phyloP scores from a whole-genome alignment of 441 rosid genomes.

The Populus hybrid region DNA sequence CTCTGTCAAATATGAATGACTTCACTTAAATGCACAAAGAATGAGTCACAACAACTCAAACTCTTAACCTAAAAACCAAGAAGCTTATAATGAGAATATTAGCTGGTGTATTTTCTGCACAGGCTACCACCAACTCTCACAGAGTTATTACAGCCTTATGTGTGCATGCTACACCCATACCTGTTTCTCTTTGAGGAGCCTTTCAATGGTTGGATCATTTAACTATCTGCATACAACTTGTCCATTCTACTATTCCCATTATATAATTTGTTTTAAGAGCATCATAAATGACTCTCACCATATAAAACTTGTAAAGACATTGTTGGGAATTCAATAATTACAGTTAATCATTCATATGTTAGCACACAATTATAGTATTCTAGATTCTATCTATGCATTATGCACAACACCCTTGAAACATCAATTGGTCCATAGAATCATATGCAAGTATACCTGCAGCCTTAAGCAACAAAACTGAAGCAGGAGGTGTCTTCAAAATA shows the following conservation, averaged over 20 bases:
- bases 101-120: neutral
- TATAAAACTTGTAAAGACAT: neutral
- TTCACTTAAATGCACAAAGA: neutral
- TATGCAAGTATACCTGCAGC: constrained; percentile 62
- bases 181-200: neutral
- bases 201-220: neutral
- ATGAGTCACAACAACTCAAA: neutral
- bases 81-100: constrained; percentile 3
- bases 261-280: neutral
- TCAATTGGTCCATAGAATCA: constrained; percentile 5
- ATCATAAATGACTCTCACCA: neutral
- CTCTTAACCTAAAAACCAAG: neutral
- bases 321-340: neutral
- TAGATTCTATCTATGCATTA: neutral
- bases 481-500: constrained; percentile 90
- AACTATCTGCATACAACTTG: neutral
- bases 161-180: neutral
- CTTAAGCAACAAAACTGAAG: constrained; percentile 85
- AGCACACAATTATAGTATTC: too few species aligned
- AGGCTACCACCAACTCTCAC: neutral
- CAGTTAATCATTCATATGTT: neutral
- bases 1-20: neutral
- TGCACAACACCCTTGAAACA: neutral
- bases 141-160: neutral
- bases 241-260: neutral